A percentile compares a stretch with the other conserved stretches of the same genome.
Conservation (phyloP, 352 stramenopile genomes). For the Stramenopiles sp. region DNA sequence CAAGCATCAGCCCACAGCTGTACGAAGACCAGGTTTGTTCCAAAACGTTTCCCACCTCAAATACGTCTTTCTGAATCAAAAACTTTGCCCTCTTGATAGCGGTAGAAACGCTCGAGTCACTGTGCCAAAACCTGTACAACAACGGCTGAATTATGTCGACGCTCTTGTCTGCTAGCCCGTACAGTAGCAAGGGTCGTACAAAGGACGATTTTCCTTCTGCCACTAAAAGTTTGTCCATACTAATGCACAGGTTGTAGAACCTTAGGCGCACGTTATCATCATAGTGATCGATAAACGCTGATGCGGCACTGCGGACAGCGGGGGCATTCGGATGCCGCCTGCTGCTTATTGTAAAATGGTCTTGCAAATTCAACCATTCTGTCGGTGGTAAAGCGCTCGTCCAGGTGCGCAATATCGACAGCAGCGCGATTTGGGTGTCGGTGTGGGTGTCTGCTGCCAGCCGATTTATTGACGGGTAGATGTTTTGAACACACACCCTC, state of each 20-base stretch:
- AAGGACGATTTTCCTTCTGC: background rate
- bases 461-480: no score
- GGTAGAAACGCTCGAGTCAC: background rate
- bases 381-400: no score
- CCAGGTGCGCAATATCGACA: no score
- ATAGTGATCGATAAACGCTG: background rate
- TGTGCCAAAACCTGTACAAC: background rate
- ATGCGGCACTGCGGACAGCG: no score
- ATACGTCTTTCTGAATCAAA: background rate
- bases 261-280: background rate
- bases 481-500: no score
- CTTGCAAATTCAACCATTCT: no score
- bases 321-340: no score
- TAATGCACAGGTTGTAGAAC: slow-evolving; percentile 3
- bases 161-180: background rate
- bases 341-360: no score
- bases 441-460: no score
- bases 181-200: background rate
- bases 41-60: background rate
- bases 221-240: background rate
- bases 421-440: no score
- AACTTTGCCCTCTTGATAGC: background rate
- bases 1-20: background rate
- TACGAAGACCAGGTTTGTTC: background rate
- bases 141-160: background rate